phyloP scores from a whole-genome alignment of 768 basidiomycete species.

The Lactarius indigo region DNA sequence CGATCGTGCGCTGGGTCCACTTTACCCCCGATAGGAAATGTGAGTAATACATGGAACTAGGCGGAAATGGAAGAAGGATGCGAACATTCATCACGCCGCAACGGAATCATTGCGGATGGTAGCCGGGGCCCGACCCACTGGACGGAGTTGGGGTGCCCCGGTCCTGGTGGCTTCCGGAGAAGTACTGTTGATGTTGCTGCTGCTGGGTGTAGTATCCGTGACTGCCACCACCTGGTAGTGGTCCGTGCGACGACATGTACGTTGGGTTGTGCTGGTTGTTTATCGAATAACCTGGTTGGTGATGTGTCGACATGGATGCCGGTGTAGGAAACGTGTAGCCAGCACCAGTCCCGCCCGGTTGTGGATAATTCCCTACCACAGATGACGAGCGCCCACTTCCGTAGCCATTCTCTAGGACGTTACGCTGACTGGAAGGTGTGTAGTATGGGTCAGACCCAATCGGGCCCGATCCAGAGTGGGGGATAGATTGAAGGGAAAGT shows the following conservation, averaged over 20 bases:
- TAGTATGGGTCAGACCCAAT: constrained; percentile 25
- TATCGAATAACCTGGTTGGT: constrained; percentile 17
- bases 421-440: constrained; percentile 18
- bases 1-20: constrained; percentile 21
- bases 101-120: constrained; percentile 32
- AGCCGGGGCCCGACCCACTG: constrained; percentile 34
- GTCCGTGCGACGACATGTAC: constrained; percentile 19
- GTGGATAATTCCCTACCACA: constrained; percentile 14
- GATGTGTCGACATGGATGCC: constrained; percentile 18
- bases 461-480: constrained; percentile 25
- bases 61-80: constrained; percentile 22
- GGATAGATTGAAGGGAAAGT: constrained; percentile 63
- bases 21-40: constrained; percentile 20
- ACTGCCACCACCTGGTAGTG: constrained; percentile 8
- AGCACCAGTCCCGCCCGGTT: constrained; percentile 15
- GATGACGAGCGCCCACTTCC: constrained; percentile 16
- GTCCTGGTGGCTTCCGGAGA: constrained; percentile 18
- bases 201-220: constrained; percentile 22
- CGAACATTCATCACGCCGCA: constrained; percentile 18
- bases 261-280: constrained; percentile 14
- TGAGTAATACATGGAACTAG: constrained; percentile 20
- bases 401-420: constrained; percentile 19
- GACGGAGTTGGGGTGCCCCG: constrained; percentile 31
- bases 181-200: constrained; percentile 22
- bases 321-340: constrained; percentile 26